phyloP scores from a whole-genome alignment of 2,329 filamentous ascomycete species.

The Tricladium varicosporioides region DNA sequence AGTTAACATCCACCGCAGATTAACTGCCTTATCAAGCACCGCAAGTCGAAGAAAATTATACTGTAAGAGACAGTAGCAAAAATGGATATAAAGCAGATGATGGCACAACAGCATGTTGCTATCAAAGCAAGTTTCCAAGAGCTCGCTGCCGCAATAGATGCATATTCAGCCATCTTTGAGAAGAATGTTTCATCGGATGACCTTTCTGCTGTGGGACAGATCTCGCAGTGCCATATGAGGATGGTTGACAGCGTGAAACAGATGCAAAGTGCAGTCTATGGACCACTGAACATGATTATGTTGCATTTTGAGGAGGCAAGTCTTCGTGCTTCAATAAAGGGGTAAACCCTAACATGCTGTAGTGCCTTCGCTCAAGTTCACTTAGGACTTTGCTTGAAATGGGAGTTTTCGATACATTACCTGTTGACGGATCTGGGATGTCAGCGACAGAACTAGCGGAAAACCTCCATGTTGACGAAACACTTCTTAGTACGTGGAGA shows the following conservation, averaged over 20 bases:
- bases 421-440: slow-evolving; percentile 18
- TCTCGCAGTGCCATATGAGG: slow-evolving; percentile 12
- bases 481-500: slow-evolving; percentile 22
- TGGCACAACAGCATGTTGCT: slow-evolving; percentile 11
- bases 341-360: background rate
- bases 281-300: slow-evolving; percentile 23
- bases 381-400: slow-evolving; percentile 24
- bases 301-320: slow-evolving; percentile 24
- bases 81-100: slow-evolving; percentile 6
- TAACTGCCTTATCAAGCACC: no score
- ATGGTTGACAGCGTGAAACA: slow-evolving; percentile 17
- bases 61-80: no score
- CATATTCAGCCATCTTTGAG: slow-evolving; percentile 14
- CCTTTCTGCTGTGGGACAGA: slow-evolving; percentile 7
- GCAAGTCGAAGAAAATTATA: no score
- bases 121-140: slow-evolving; percentile 16
- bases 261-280: slow-evolving; percentile 20
- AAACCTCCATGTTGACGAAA: slow-evolving; percentile 24
- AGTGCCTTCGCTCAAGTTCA: slow-evolving; percentile 14
- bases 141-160: slow-evolving; percentile 16
- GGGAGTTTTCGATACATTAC: slow-evolving; percentile 26
- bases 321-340: background rate
- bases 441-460: slow-evolving; percentile 19
- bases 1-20: no score
- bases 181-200: slow-evolving; percentile 9